Conservation (phyloP, 2,329 filamentous ascomycete species). For the Ophiostoma sp. region DNA sequence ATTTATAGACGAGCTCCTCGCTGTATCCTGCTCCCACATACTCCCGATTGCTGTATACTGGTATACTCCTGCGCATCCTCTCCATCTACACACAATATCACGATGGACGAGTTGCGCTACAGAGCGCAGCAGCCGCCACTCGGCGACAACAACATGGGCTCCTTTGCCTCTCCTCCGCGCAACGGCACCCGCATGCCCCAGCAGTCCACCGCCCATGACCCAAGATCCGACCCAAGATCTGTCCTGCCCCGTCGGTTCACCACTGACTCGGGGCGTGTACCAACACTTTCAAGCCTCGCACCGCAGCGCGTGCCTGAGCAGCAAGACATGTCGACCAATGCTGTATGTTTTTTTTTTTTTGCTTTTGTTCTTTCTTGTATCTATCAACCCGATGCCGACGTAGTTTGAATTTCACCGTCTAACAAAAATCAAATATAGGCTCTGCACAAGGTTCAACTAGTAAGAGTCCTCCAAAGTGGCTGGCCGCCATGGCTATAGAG, state of each 20-base stretch:
- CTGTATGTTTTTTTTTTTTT: constrained; percentile 29
- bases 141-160: constrained; percentile 69
- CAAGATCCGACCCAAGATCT: constrained; percentile 69
- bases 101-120: constrained; percentile 74
- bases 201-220: constrained; percentile 57
- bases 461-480: constrained; percentile 37
- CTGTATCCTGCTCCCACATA: background rate
- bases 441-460: constrained; percentile 69
- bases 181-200: constrained; percentile 60
- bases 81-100: background rate
- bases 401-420: background rate
- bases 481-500: no score
- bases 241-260: constrained; percentile 88
- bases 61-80: background rate
- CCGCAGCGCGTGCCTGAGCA: constrained; percentile 45
- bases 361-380: background rate
- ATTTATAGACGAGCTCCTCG: background rate
- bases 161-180: constrained; percentile 68
- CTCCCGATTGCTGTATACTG: background rate
- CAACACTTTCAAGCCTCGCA: constrained; percentile 63
- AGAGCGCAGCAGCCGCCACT: constrained; percentile 70
- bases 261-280: constrained; percentile 79
- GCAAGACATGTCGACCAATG: constrained; percentile 45
- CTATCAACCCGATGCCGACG: background rate
- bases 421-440: constrained; percentile 41